Conservation (phyloP, 441 rosid genomes). For the Hypseocharis bilobata region DNA sequence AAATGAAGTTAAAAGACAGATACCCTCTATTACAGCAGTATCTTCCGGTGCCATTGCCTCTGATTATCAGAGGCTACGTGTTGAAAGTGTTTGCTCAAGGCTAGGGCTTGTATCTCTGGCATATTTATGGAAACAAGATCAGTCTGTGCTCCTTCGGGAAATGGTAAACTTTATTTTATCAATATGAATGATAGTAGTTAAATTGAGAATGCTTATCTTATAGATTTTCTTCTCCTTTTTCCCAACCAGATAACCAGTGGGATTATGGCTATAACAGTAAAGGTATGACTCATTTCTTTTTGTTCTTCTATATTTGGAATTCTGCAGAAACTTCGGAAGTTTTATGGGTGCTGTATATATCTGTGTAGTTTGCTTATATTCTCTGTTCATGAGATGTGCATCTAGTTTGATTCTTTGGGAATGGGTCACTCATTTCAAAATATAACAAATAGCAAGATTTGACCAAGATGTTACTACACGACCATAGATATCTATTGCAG, state of each 20-base stretch:
- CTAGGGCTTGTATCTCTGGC: slow-evolving; percentile 95
- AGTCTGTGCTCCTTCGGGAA: slow-evolving; percentile 76
- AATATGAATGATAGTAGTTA: slow-evolving; percentile 10
- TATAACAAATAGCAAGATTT: background rate
- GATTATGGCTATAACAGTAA: slow-evolving; percentile 64
- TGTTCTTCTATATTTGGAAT: background rate
- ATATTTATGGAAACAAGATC: slow-evolving; percentile 96
- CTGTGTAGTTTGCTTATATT: too few relatives aligned
- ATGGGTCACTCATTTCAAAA: background rate
- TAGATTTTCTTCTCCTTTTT: slow-evolving; percentile 11
- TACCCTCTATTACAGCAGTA: slow-evolving; percentile 67
- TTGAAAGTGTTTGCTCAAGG: slow-evolving; percentile 93
- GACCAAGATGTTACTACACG: background rate
- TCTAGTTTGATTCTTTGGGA: background rate
- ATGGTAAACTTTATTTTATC: slow-evolving; percentile 54
- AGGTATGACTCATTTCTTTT: slow-evolving; percentile 36
- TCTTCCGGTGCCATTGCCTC: slow-evolving; percentile 97
- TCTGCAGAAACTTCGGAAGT: too few relatives aligned
- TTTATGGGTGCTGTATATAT: too few relatives aligned
- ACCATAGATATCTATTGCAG: background rate
- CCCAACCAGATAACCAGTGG: slow-evolving; percentile 50
- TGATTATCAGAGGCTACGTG: slow-evolving; percentile 83
- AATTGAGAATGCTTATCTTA: slow-evolving; percentile 7
- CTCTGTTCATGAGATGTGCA: too few relatives aligned
- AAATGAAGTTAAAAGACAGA: slow-evolving; percentile 68